Base-by-base conservation (phyloP, 78 protist species). In the Diacronema lutheri region DNA sequence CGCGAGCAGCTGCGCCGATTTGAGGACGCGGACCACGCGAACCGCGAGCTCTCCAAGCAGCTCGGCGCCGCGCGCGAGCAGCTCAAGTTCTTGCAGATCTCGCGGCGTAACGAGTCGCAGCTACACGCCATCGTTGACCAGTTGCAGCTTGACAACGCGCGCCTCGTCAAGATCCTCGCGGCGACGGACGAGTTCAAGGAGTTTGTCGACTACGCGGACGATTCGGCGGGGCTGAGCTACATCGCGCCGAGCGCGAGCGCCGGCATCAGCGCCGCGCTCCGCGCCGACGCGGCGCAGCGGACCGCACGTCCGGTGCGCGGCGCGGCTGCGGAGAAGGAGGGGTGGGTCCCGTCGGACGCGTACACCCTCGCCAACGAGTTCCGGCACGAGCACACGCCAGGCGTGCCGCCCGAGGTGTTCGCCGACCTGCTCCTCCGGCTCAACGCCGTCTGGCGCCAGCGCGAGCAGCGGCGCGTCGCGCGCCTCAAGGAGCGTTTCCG, bases 131-230 rank as follows among this genome's bases (percentile, higher is more conserved):
- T 61, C 9, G 29, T 69, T 23, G 56, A 40, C 26, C 77, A 69
- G 55, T 31, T 69, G 26, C 77, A 69, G 55, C 56, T 21, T 2
- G 77, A 69, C 55, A 69, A 69, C n/a, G 57, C 44, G 77, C 77
- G 77, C 12, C 55, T 69, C 23, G 46, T 40, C 13, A 69, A 69
- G 77, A 7, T 69, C 6, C 77, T 69, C n/a, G 46, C 77, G 16
- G 37, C 77, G 56, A 69, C 77, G 26, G 77, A 16, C 12, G 77
- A 69, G 55, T 69, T 33, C 19, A 4, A 11, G 4, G 57, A 69
- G 23, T 69, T 69, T 21, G 77, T 40, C 16, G 77, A 44, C 56
- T 38, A 40, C n/a, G 37, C 55, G 31, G 77, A 69, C 19, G 46
- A 40, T 35, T 38, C 56, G 26, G 77, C 56, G 56, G 77, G 77